A percentile compares a stretch with the other conserved stretches of the same genome.
Conservation (phyloP, 495 filamentous ascomycete species). For the Tuber melanosporum region DNA sequence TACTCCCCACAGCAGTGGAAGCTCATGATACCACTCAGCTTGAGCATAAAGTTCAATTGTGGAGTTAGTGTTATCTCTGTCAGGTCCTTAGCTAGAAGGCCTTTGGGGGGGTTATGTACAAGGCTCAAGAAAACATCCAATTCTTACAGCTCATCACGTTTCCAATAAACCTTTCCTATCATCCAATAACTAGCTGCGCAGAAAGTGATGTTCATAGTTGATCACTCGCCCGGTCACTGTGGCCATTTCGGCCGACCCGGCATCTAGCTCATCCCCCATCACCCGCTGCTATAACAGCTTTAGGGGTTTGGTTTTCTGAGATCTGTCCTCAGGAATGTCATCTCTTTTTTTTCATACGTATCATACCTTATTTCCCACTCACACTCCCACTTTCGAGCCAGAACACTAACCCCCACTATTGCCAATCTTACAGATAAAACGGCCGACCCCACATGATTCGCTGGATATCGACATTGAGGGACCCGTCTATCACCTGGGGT, state of each 20-base stretch:
- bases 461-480: background rate
- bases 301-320: background rate
- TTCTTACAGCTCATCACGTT: background rate
- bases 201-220: background rate
- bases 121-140: background rate
- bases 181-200: background rate
- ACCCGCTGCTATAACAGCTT: background rate
- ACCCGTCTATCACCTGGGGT: background rate
- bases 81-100: background rate
- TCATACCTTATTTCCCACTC: background rate
- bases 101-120: background rate
- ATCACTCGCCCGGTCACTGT: background rate
- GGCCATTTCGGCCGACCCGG: background rate
- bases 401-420: background rate
- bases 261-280: background rate
- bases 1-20: background rate
- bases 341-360: background rate
- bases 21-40: background rate
- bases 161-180: background rate
- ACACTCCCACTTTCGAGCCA: background rate
- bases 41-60: background rate
- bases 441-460: background rate
- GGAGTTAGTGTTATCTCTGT: background rate
- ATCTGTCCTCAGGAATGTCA: background rate
- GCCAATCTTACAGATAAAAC: background rate